Percentiles rank a stretch among this genome's conserved stretches.
Evolutionary conservation across 2,329 filamentous ascomycete genomes (phyloP).

Genomic region (Fusarium tanahbumbuense): DNA sequence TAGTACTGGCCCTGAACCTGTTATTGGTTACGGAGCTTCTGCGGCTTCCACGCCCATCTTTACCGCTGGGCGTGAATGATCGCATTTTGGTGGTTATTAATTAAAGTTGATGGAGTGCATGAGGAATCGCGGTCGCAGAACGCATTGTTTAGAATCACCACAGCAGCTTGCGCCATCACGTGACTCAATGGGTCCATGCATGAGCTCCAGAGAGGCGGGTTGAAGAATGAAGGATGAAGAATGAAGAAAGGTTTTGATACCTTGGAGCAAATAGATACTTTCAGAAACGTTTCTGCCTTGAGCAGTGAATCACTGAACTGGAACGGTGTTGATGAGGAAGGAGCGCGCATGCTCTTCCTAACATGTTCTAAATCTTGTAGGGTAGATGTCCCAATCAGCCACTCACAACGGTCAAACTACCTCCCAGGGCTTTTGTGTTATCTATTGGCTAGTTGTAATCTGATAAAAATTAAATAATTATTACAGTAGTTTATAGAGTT

Average conservation of each 20-base stretch:
- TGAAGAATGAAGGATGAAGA: neutral
- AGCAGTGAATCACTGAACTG: neutral
- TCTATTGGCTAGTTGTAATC: neutral
- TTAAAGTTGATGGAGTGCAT: neutral
- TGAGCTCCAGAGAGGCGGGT: too few relatives aligned
- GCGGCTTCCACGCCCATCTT: slow-evolving; percentile 47
- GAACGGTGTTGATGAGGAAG: neutral
- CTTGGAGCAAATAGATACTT: neutral
- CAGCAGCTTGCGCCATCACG: slow-evolving; percentile 38
- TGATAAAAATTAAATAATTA: neutral
- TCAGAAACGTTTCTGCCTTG: neutral
- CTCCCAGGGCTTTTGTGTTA: too few relatives aligned
- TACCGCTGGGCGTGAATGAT: slow-evolving; percentile 49
- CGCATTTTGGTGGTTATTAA: slow-evolving; percentile 47
- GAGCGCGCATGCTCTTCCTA: neutral
- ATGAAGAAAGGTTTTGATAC: neutral
- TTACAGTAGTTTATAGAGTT: neutral
- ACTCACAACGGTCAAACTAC: neutral
- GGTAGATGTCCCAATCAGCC: neutral
- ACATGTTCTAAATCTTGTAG: neutral
- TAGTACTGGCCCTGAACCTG: slow-evolving; percentile 53
- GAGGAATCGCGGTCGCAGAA: slow-evolving; percentile 27
- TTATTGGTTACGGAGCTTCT: slow-evolving; percentile 46
- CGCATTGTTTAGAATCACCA: slow-evolving; percentile 38
- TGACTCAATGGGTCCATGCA: slow-evolving; percentile 15